Evolutionary conservation across 495 filamentous ascomycete species (phyloP), one percentile per base, ranked within the genome.

Genomic region (Penicillium paradoxum): DNA sequence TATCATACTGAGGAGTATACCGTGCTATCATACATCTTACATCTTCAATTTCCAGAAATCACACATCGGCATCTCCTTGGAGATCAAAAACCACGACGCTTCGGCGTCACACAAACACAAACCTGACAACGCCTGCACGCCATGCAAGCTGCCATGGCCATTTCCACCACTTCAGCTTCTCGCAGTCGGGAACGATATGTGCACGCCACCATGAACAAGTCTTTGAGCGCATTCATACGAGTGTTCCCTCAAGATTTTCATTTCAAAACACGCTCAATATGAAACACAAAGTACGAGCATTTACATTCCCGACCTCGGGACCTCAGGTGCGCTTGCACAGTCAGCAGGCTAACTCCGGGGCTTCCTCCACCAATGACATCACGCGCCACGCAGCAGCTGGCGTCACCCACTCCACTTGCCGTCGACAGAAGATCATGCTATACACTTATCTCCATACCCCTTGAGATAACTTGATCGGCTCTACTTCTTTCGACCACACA

Each of bases 331-430:
- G 24, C 7, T 27, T 27, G 24, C 13, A n/a, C 48, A 50, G 48
- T 50, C 48, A 50, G 48, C 48, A 49, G 24, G 34, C 25, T 15
- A 10, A 45, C 33, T 39, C 11, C 14, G 6, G n/a, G n/a, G n/a
- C n/a, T n/a, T n/a, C n/a, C n/a, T 30, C 40, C n/a, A 40, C 61
- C 59, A 65, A 65, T 65, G n/a, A 40, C 6, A 6, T 15, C 14
- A 10, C 19, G 51, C 15, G 62, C 59, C 56, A 57, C 62, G 62
- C 59, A 62, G 50, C 32, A 40, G 64, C 64, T 65, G 54, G 56
- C 64, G 64, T 67, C 64, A 65, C 56, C 64, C 32, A 41, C 62
- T 63, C 64, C 64, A 65, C 59, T 53, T 47, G 40, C 33, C 46
- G 30, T 29, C 40, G 48, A 43, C 43, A 22, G 43, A 40, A 49